Conservation (phyloP, 169 alveolate genomes). For the Babesia bovis region DNA sequence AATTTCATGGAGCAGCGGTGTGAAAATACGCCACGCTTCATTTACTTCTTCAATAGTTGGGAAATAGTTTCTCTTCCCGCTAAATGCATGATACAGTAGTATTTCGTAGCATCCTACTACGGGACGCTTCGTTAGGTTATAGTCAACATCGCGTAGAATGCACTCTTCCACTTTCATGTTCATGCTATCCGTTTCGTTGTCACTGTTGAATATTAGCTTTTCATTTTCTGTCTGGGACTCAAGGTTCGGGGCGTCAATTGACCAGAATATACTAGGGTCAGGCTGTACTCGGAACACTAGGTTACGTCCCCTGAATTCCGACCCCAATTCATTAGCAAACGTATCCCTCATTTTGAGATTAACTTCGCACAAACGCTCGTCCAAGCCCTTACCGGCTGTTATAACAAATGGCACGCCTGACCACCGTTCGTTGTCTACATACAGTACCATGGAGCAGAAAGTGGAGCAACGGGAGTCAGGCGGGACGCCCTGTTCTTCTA, state of each 20-base stretch:
- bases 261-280: slow-evolving; percentile 62
- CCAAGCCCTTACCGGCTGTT: slow-evolving; percentile 66
- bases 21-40: slow-evolving; percentile 65
- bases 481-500: slow-evolving; percentile 37
- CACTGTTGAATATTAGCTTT: slow-evolving; percentile 25
- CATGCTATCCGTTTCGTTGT: slow-evolving; percentile 44
- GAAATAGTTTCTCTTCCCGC: slow-evolving; percentile 53
- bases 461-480: slow-evolving; percentile 54
- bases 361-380: slow-evolving; percentile 55
- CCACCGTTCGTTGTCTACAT: slow-evolving; percentile 64
- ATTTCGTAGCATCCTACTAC: slow-evolving; percentile 67
- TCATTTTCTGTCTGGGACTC: slow-evolving; percentile 27
- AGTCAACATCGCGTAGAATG: slow-evolving; percentile 61
- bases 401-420: slow-evolving; percentile 67
- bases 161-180: slow-evolving; percentile 48
- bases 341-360: slow-evolving; percentile 24
- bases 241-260: slow-evolving; percentile 22
- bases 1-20: slow-evolving; percentile 56
- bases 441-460: slow-evolving; percentile 53
- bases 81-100: slow-evolving; percentile 58
- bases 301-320: slow-evolving; percentile 46
- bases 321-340: slow-evolving; percentile 29
- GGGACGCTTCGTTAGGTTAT: slow-evolving; percentile 55
- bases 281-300: slow-evolving; percentile 65
- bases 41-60: slow-evolving; percentile 61